Conservation (phyloP, 1,284 basidiomycete genomes). For the Leccinum pseudoinsigne region DNA sequence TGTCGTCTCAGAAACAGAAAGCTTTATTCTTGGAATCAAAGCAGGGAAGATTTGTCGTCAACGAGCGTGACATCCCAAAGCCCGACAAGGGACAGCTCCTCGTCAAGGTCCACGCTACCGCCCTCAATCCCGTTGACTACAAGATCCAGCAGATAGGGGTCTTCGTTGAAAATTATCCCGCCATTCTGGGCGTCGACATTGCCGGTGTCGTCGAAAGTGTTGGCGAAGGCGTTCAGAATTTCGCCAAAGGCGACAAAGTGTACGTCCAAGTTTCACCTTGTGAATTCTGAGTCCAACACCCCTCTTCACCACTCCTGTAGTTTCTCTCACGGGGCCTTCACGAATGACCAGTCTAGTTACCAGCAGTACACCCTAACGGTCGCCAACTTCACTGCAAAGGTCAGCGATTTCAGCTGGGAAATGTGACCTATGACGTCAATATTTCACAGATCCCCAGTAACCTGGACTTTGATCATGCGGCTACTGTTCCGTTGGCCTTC, state of each 20-base stretch:
- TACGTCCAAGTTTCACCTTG: conserved; percentile 12
- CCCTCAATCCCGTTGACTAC: conserved; percentile 52
- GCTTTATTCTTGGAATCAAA: conserved; percentile 26
- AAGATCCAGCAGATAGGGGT: conserved; percentile 34
- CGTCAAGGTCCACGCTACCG: conserved; percentile 41
- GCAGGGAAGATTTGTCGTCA: conserved; percentile 24
- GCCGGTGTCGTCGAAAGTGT: conserved; percentile 45
- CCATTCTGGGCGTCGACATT: conserved; percentile 46
- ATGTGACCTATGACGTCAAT: conserved; percentile 11
- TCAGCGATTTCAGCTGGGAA: conserved; percentile 12
- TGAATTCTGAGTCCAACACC: too few species aligned
- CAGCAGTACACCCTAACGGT: conserved; percentile 35
- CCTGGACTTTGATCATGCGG: conserved; percentile 33
- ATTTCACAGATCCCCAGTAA: conserved; percentile 25
- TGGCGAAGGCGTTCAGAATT: conserved; percentile 36
- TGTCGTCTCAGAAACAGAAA: conserved; percentile 29
- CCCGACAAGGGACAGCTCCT: conserved; percentile 44
- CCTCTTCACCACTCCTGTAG: conserved; percentile 6
- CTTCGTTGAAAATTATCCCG: conserved; percentile 32
- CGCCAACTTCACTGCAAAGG: conserved; percentile 34
- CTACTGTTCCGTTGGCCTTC: conserved; percentile 37
- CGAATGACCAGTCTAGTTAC: conserved; percentile 24
- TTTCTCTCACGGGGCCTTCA: conserved; percentile 24
- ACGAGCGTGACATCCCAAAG: conserved; percentile 32
- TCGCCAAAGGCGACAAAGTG: conserved; percentile 44